Evolutionary conservation across 2,329 filamentous ascomycete species (phyloP), one percentile per base, ranked within the genome.

Genomic region (Rutstroemia sp.): DNA sequence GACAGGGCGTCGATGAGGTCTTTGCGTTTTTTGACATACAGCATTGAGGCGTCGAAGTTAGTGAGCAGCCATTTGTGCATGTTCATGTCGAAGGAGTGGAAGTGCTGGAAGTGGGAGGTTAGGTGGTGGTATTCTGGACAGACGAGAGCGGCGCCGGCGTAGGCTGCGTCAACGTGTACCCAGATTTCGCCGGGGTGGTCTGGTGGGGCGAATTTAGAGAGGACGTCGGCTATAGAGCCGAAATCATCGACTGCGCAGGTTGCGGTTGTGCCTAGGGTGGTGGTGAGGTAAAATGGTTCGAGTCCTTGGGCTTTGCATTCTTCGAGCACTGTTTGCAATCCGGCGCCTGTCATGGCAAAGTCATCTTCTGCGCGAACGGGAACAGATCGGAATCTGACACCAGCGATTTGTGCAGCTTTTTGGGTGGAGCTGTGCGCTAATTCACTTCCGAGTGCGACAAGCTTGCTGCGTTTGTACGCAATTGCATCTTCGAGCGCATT

Each of bases 51-150:
- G 70, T 97, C 92, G 67, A 96, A 96, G 72, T 95, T 96, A 57
- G 90, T 91, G 17, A 96, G 83, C 48, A 96, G 78, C 92, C 92
- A 96, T 76, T 97, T 97, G 78, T 96, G 92, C 81, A 96, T 88
- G 76, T 96, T 97, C 76, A 92, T 83, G 73, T 96, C 86, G 79
- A 95, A 96, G 61, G 86, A 91, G 75, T 96, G 88, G 69, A 95
- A 91, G 21, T 77, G 73, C 1, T 77, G 73, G 51, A 92, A 78
- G 8, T 82, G 73, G 21, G 75, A 68, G 1, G 84, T 77, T 50
- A 90, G 78, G 63, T 86, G 78, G 61, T 90, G 87, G 72, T 88
- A 87, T 70, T 95, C 89, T 2, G 90, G 87, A 21, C 88, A 85
- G 3, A 96, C 75, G 3, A 97, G 81, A 0, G 92, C 88, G 0